Evolutionary conservation across 2,329 filamentous ascomycete species (phyloP), one percentile per base, ranked within the genome.

Genomic region (Acarospora socialis): DNA sequence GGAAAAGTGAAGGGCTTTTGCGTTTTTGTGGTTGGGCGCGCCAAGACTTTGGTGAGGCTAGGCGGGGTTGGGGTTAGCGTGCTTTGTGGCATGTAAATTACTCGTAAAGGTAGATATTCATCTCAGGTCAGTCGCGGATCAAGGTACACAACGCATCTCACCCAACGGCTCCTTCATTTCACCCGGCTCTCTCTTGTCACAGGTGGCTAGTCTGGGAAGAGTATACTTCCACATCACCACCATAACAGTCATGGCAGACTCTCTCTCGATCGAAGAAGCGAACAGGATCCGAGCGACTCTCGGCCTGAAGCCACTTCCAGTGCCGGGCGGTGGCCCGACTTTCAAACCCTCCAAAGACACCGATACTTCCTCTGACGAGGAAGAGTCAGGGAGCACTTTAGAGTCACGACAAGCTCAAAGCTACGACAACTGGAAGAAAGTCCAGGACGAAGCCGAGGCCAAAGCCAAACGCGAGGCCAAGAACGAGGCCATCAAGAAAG

Each of bases 281-380:
- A 95, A 95, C 62, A 81, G 86, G 51, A 78, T 94, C 49, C 83
- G 87, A 48, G 67, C 77, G 46, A 82, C 83, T 30, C 73, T 94
- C 61, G 87, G 87, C 50, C 74, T 94, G 65, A 82, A 87, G 51
- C 86, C 84, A 16, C 63, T 95, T 48, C 82, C 84, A 15, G 81
- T 92, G 7, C 81, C 86, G 16, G 81, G 81, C 43, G 55, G 61
- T 16, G 71, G 70, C 33, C 72, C 70, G 2, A 53, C 62, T 14
- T 77, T 77, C 56, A 75, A 63, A 46, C 50, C 60, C 30, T 42
- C 58, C 37, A 57, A 63, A 29, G 62, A 65, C 34, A 67, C 65
- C 35, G 61, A 60, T 35, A 51, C 46, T 34, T 56, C 56, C 29
- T 50, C 52, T 29, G 60, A 62, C 12, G 74, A 80, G 30, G 77